phyloP scores from a whole-genome alignment of 2,329 filamentous ascomycete species.

The Paracoccidioides lutzii region DNA sequence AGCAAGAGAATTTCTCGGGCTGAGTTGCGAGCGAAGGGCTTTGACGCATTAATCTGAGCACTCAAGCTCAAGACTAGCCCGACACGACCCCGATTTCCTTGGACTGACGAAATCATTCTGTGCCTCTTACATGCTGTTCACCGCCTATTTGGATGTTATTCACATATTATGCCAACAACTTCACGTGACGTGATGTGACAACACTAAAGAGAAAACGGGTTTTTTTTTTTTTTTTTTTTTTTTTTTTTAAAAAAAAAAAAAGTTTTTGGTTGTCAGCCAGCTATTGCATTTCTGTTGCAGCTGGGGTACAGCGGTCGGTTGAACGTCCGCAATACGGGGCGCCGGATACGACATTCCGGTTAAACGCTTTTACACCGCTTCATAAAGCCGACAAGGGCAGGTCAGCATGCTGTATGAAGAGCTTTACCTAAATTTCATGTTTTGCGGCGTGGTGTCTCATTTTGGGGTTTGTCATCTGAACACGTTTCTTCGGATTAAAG shows the following conservation, averaged over 20 bases:
- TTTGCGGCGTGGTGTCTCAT: neutral
- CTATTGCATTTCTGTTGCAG: neutral
- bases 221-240: neutral
- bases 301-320: neutral
- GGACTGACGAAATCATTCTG: no score
- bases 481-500: neutral
- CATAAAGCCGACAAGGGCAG: neutral
- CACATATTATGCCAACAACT: no score
- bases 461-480: neutral
- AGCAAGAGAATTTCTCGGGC: no score
- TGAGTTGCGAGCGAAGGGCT: no score
- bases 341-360: neutral
- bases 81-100: no score
- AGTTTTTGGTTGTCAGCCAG: neutral
- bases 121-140: no score
- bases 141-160: no score
- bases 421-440: neutral
- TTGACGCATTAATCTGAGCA: no score
- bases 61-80: no score
- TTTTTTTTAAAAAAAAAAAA: neutral
- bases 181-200: conserved; percentile 1
- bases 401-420: neutral
- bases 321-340: neutral
- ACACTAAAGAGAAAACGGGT: neutral
- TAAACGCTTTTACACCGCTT: neutral